Percentiles rank a stretch among this genome's conserved stretches.
These are phyloP conservation scores for Geotrichum australiense DNA, from an alignment of 1,139 yeast genomes.

Conservation along the genomic window DNA sequence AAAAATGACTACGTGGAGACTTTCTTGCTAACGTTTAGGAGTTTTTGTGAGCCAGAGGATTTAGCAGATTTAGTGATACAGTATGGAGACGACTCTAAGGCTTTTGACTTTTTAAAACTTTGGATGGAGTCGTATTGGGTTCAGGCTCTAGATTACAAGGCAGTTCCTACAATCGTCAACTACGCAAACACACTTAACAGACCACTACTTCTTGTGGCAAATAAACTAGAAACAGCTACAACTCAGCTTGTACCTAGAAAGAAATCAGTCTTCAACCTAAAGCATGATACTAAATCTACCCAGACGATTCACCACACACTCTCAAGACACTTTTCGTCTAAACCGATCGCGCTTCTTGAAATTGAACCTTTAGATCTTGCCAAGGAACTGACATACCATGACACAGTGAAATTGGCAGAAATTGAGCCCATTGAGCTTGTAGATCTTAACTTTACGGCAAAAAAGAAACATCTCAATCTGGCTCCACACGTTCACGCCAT, in stretches of 20 bases:
- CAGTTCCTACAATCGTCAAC: slow-evolving; percentile 62
- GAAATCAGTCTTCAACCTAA: slow-evolving; percentile 20
- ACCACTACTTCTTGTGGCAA: slow-evolving; percentile 25
- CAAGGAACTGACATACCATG: slow-evolving; percentile 72
- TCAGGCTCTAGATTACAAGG: slow-evolving; percentile 49
- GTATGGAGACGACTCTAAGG: too few relatives aligned
- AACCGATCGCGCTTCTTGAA: slow-evolving; percentile 38
- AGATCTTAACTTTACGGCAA: slow-evolving; percentile 63
- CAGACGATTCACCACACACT: slow-evolving; percentile 12
- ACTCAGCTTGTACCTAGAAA: slow-evolving; percentile 23
- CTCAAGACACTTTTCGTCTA: slow-evolving; percentile 9
- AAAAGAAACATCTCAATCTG: slow-evolving; percentile 49
- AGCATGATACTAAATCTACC: slow-evolving; percentile 11
- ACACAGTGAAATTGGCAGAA: too few relatives aligned
- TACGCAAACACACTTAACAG: slow-evolving; percentile 48
- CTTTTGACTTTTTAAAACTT: slow-evolving; percentile 60
- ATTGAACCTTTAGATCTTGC: slow-evolving; percentile 78
- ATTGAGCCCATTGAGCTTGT: slow-evolving; percentile 67
- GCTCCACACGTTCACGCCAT: slow-evolving; percentile 73
- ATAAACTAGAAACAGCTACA: slow-evolving; percentile 20
- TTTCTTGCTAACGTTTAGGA: slow-evolving; percentile 73
- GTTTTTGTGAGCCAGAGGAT: slow-evolving; percentile 63
- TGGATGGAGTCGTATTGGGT: slow-evolving; percentile 93
- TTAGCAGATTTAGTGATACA: slow-evolving; percentile 61
- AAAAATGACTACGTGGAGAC: slow-evolving; percentile 67